Evolutionary conservation across 805 yeast genomes (phyloP).

Genomic region (Suhomyces kilbournensis): DNA sequence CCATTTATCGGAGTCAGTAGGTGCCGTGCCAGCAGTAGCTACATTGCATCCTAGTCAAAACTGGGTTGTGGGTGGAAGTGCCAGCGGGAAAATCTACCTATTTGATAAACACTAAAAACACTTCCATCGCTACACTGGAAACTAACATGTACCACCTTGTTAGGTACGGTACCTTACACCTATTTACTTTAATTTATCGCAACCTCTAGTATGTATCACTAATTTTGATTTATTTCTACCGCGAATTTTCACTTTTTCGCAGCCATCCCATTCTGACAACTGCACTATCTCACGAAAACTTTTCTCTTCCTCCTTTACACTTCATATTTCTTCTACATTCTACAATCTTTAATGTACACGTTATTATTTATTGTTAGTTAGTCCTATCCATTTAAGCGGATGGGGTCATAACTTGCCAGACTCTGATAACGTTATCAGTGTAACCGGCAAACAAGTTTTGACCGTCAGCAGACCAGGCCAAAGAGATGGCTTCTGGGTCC

Average conservation of each 20-base stretch:
- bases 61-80: conserved; percentile 92
- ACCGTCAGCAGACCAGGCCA: conserved; percentile 99
- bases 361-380: conserved; percentile 2
- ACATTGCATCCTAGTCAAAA: conserved; percentile 80
- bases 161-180: too few species aligned
- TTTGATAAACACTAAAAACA: conserved; percentile 29
- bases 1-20: conserved; percentile 63
- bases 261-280: too few species aligned
- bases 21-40: conserved; percentile 92
- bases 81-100: conserved; percentile 83
- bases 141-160: too few species aligned
- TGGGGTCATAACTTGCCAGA: conserved; percentile 99
- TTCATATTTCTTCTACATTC: too few species aligned
- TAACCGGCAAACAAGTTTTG: conserved; percentile 99
- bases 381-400: conserved; percentile 34
- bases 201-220: too few species aligned
- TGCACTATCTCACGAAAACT: too few species aligned
- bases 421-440: conserved; percentile 99
- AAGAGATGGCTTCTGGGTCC: conserved; percentile 97
- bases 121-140: not conserved
- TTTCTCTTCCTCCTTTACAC: too few species aligned
- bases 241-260: too few species aligned
- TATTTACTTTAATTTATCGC: too few species aligned
- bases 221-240: too few species aligned
- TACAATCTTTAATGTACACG: conserved; percentile 2